Percentiles rank a stretch among this genome's conserved stretches.
Evolutionary conservation across 2,329 filamentous ascomycete genomes (phyloP).

Genomic region (Neodidymelliopsis sp.): DNA sequence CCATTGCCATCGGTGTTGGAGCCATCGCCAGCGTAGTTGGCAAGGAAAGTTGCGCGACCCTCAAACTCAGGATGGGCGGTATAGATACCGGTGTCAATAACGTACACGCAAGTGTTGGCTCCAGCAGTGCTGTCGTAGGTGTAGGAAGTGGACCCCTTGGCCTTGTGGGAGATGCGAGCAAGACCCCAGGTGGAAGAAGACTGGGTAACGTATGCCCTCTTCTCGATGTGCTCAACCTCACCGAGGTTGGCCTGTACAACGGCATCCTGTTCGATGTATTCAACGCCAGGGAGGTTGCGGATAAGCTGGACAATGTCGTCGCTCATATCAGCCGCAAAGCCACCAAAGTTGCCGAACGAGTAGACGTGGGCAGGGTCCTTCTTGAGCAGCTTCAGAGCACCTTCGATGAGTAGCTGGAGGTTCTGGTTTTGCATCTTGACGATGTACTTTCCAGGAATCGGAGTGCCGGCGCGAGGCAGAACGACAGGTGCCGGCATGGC

Average conservation of each 20-base stretch:
- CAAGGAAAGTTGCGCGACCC: slow-evolving; percentile 49
- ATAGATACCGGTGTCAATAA: slow-evolving; percentile 71
- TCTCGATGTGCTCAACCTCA: slow-evolving; percentile 29
- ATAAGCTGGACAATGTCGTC: slow-evolving; percentile 42
- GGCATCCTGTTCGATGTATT: slow-evolving; percentile 52
- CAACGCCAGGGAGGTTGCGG: slow-evolving; percentile 41
- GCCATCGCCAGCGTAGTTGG: slow-evolving; percentile 49
- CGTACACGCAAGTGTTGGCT: slow-evolving; percentile 60
- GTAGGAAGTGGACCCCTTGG: slow-evolving; percentile 43
- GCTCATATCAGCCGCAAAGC: slow-evolving; percentile 48
- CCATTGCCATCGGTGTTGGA: slow-evolving; percentile 49
- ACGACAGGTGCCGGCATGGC: slow-evolving; percentile 51
- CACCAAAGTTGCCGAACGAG: slow-evolving; percentile 49
- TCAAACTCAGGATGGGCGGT: slow-evolving; percentile 58
- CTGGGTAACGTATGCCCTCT: slow-evolving; percentile 50
- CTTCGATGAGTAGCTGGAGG: slow-evolving; percentile 36
- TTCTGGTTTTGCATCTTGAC: slow-evolving; percentile 54
- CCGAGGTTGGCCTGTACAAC: slow-evolving; percentile 41
- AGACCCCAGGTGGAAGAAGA: slow-evolving; percentile 52
- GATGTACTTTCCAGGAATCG: slow-evolving; percentile 55
- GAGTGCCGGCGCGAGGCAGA: slow-evolving; percentile 43
- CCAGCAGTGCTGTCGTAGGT: slow-evolving; percentile 51
- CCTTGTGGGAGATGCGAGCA: slow-evolving; percentile 50
- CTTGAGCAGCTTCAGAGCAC: slow-evolving; percentile 33
- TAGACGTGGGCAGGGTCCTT: slow-evolving; percentile 47